Base-by-base conservation (phyloP, 345 rosid genomes). In the Salix suchowensis region DNA sequence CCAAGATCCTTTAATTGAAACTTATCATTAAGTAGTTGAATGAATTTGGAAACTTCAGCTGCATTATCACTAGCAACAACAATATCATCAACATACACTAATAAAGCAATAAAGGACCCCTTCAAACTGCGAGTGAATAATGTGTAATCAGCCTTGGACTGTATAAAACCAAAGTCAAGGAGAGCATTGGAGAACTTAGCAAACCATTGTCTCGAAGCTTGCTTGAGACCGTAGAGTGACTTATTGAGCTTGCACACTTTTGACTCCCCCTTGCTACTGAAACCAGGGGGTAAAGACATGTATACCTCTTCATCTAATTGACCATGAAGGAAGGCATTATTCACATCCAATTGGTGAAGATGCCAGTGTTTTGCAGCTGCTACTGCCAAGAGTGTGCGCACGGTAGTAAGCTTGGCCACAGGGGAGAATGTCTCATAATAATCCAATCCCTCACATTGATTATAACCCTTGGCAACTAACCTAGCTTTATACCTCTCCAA, bases 1-100 rank as follows among this genome's bases (percentile, higher is more conserved):
- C 75, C 75, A 72, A 72, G 75, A 52, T 72, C 75, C 21, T 72
- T 72, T 11, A 72, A 11, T 0, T 72, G 65, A 30, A 72, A 72
- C 5, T 11, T 6, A 1, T 9, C 2, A 28, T 54, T 13, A 26
- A 72, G 65, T 5, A 12, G 28, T n/a, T 15, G 5, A 18, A 52
- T 72, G 23, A 72, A 7, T 12, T 4, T 23, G 21, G 36, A 5
- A 26, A 24, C 4, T 3, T 15, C 23, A 3, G 9, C 1, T 13
- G 16, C 7, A 30, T 72, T 23, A 72, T 48, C 26, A 5, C 75
- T 44, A 13, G 66, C 46, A 11, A 72, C 7, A 2, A 30, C 32
- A 30, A 30, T 30, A 30, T 30, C 32, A 30, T 30, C 32, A 30
- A 30, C 32, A 30, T 14, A 28, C 11, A 15, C 50, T 4, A 72